Base-by-base conservation (phyloP, 768 basidiomycete species). In the Cystofilobasidium macerans region DNA sequence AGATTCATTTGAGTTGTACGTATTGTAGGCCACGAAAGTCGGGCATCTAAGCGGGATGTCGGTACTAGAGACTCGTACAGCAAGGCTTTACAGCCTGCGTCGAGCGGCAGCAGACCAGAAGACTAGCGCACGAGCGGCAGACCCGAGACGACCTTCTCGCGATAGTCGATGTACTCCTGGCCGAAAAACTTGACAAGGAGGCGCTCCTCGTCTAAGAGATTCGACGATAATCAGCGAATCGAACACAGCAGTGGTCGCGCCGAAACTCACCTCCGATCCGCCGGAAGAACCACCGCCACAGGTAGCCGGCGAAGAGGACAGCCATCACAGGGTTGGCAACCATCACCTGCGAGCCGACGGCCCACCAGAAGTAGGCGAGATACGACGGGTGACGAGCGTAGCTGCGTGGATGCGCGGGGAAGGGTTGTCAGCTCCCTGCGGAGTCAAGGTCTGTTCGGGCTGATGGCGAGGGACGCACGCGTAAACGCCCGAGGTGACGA, bases 301-400 rank as follows among this genome's bases (percentile, higher is more conserved):
- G 78, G 1, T 92, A 75, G 42, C 82, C 69, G 1, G 80, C 72
- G 72, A 87, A 98, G 1, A 83, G 75, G 2, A 84, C 51, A 69
- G 88, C 84, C 18, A 84, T 84, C 20, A 91, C 35, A 0, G 87
- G 83, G 73, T 98, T 99, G 73, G 91, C 91, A 26, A 98, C 80
- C 0, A 90, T 82, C 42, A 98, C 77, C 74, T 99, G 95, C 0
- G 91, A 95, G 2, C 93, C 91, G 32, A 99, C 72, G 0, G 91
- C 92, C 95, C 95, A 98, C 75, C 94, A 98, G 76, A 88, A 94
- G 79, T 97, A 99, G 2, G 93, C 95, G 1, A 89, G 83, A 71
- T 99, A 99, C 0, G 94, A 95, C 14, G 95, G 95, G 76, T 99
- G 95, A 18, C 95, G 84, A 68, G 85, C 86, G 83, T 83, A 87